A percentile compares a stretch with the other conserved stretches of the same genome.
Conservation (phyloP, 495 filamentous ascomycete species). For the Jackrogersella multiformis region DNA sequence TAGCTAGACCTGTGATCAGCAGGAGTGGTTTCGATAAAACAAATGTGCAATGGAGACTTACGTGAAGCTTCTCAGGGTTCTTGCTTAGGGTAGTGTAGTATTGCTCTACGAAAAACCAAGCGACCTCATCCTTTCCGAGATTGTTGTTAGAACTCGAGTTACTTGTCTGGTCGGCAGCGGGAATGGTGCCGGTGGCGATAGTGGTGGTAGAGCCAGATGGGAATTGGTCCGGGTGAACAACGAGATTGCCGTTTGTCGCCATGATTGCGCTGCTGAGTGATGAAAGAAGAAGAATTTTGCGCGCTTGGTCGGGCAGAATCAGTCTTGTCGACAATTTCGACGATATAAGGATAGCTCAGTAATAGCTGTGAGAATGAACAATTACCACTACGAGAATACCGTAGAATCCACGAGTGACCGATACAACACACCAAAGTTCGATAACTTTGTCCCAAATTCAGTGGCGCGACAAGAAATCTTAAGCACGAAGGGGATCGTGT, state of each 20-base stretch:
- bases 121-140: constrained; percentile 83
- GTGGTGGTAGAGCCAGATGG: constrained; percentile 38
- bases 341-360: constrained; percentile 12
- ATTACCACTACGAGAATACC: constrained; percentile 18
- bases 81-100: constrained; percentile 98
- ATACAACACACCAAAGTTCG: constrained; percentile 12
- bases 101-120: constrained; percentile 99
- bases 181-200: constrained; percentile 25
- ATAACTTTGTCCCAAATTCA: constrained; percentile 13
- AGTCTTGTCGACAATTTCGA: constrained; percentile 19
- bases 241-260: constrained; percentile 59
- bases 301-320: constrained; percentile 31
- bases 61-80: constrained; percentile 89
- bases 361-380: constrained; percentile 1
- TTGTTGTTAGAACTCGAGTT: constrained; percentile 39
- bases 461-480: constrained; percentile 18
- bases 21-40: background rate
- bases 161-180: constrained; percentile 28
- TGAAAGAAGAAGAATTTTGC: constrained; percentile 21
- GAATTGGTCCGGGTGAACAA: constrained; percentile 52
- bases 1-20: constrained; percentile 55
- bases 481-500: constrained; percentile 1
- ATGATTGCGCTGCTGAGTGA: constrained; percentile 51
- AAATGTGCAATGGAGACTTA: constrained; percentile 54
- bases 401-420: constrained; percentile 16